Percentiles rank a stretch among this genome's conserved stretches.
Evolutionary conservation across 306 rosid genomes (phyloP).

Genomic region (Styphnolobium japonicum): DNA sequence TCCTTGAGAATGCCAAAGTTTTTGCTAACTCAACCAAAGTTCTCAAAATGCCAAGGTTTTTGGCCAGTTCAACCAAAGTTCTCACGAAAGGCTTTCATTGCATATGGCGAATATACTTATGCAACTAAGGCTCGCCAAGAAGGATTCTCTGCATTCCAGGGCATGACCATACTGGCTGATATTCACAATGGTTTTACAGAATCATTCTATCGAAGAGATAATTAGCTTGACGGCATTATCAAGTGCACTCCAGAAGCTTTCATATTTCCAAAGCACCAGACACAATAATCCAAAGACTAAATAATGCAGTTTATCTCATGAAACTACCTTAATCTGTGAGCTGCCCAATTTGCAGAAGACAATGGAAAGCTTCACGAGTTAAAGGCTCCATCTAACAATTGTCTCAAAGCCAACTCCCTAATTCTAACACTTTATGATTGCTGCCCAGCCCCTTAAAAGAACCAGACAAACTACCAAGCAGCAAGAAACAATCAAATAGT

Average conservation of each 20-base stretch:
- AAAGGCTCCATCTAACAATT: neutral
- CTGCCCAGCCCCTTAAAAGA: neutral
- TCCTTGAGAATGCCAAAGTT: neutral
- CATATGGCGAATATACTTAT: too few species aligned
- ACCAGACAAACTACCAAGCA: neutral
- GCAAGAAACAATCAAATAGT: conserved; percentile 13
- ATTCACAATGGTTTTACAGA: neutral
- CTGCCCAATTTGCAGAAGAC: neutral
- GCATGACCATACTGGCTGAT: neutral
- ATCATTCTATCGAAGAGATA: neutral
- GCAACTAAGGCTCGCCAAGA: too few species aligned
- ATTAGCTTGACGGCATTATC: neutral
- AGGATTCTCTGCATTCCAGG: too few species aligned
- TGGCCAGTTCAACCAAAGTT: neutral
- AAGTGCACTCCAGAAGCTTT: neutral
- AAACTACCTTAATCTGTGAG: neutral
- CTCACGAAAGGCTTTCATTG: neutral
- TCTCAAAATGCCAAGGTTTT: neutral
- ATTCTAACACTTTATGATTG: neutral
- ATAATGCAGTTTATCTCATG: neutral
- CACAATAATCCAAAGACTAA: neutral
- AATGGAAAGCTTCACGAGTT: neutral
- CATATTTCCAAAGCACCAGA: neutral
- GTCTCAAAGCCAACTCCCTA: neutral
- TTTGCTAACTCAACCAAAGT: neutral